These are phyloP conservation scores for Purpureocillium takamizusanense DNA, from an alignment of 2,329 filamentous ascomycete species.

Conservation along the genomic window DNA sequence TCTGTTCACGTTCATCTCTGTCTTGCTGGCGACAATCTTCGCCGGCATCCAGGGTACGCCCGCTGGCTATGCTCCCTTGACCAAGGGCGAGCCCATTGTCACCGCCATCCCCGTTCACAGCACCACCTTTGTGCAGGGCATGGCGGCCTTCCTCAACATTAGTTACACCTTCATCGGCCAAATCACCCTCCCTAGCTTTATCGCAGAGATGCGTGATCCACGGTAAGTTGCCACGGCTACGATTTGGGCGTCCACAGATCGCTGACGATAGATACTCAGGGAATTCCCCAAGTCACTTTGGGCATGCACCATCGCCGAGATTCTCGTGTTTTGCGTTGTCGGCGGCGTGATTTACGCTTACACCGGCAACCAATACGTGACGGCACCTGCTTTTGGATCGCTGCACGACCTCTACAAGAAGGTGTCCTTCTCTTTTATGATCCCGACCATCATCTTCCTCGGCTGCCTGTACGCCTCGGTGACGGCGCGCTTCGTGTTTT, in stretches of 20 bases:
- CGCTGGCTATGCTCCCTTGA: constrained; percentile 47
- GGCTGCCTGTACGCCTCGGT: constrained; percentile 88
- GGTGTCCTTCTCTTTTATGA: constrained; percentile 88
- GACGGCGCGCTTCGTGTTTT: constrained; percentile 84
- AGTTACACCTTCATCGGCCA: constrained; percentile 95
- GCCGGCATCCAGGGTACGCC: constrained; percentile 68
- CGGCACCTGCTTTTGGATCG: constrained; percentile 77
- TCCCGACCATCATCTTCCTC: constrained; percentile 86
- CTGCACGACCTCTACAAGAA: constrained; percentile 76
- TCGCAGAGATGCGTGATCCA: constrained; percentile 79
- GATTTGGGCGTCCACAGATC: no score
- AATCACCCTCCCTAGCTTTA: constrained; percentile 89
- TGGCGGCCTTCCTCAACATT: constrained; percentile 91
- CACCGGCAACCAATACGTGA: constrained; percentile 83
- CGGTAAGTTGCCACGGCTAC: constrained; percentile 25
- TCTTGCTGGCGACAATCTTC: constrained; percentile 76
- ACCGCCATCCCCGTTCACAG: constrained; percentile 57
- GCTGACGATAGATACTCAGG: constrained; percentile 31
- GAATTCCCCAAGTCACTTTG: constrained; percentile 93
- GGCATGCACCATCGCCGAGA: constrained; percentile 80
- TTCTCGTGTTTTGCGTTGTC: constrained; percentile 77
- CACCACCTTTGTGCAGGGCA: constrained; percentile 72
- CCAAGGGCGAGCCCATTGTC: constrained; percentile 55
- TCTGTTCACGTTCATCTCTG: constrained; percentile 82
- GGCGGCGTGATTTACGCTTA: constrained; percentile 78